Evolutionary conservation across 176 grass and related monocot genomes (phyloP), one percentile per base, ranked within the genome.

Genomic region (Aegilops umbellulata): DNA sequence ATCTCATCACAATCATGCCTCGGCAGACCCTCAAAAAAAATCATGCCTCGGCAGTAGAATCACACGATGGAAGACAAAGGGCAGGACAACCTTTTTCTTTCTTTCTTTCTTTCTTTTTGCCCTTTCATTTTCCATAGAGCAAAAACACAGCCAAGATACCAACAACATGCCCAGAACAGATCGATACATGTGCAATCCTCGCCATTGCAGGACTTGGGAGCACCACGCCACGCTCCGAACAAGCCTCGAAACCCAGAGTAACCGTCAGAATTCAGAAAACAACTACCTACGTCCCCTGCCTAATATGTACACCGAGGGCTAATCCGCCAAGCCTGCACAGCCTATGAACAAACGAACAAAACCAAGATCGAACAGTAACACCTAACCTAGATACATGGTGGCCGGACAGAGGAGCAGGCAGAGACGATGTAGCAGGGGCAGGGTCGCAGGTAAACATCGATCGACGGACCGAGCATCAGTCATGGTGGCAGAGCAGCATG

Each of bases 401-500:
- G 8, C 70, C 23, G 74, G 77, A 49, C 31, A 87, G 66, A 74
- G 24, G 70, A 74, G 39, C 70, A 51, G 0, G 39, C 19, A 55
- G 44, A 55, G 55, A 12, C 8, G 44, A 17, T 74, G 70, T 47
- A 74, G 70, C 70, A 74, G 70, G 70, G 39, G 39, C 13, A 74
- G 39, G 44, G 70, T 46, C 70, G 70, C 70, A 7, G 70, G 13
- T 23, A 65, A 5, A 15, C 63, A 55, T 55, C 49, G 4, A 55
- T 55, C 51, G 16, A 2, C 6, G 17, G 51, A 20, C 17, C 63
- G 36, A 26, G 70, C 39, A 6, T 27, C 88, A 93, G 57, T 93
- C 91, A 87, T 93, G 88, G 65, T 90, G 87, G 85, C 85, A 93
- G 70, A 93, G 91, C 13, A 93, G 88, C 91, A 93, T 93, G 85